Conservation (phyloP, 192 early-diverging fungal genomes). For the Gryganskiella cystojenkinii region DNA sequence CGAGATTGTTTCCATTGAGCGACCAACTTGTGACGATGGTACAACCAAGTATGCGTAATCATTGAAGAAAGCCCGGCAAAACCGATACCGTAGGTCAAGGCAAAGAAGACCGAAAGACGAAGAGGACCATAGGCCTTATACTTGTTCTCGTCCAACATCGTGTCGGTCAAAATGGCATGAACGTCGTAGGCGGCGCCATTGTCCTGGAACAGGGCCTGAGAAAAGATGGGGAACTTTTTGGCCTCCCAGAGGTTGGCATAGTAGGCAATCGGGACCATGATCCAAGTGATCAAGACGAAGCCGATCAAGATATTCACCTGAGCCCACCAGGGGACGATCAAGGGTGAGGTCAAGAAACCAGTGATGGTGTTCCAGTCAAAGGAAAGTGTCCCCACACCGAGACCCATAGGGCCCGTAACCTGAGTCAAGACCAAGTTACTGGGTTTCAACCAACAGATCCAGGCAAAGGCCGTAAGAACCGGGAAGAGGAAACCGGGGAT, state of each 20-base stretch:
- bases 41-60: slow-evolving; percentile 69
- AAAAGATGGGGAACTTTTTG: slow-evolving; percentile 54
- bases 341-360: slow-evolving; percentile 42
- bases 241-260: slow-evolving; percentile 70
- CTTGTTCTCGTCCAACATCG: slow-evolving; percentile 52
- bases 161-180: slow-evolving; percentile 28
- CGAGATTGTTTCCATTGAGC: slow-evolving; percentile 54
- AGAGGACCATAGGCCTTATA: slow-evolving; percentile 61
- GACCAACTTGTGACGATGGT: slow-evolving; percentile 68
- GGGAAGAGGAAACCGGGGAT: slow-evolving; percentile 56
- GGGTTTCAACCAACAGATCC: slow-evolving; percentile 45
- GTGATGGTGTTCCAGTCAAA: slow-evolving; percentile 74
- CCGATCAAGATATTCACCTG: slow-evolving; percentile 72
- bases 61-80: slow-evolving; percentile 66
- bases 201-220: slow-evolving; percentile 34
- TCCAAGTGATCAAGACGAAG: slow-evolving; percentile 72
- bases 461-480: slow-evolving; percentile 28
- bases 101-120: slow-evolving; percentile 61
- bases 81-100: slow-evolving; percentile 60
- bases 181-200: slow-evolving; percentile 50
- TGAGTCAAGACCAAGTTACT: slow-evolving; percentile 17
- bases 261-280: slow-evolving; percentile 72
- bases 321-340: slow-evolving; percentile 63
- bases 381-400: slow-evolving; percentile 75
- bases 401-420: slow-evolving; percentile 65